Percentiles rank a stretch among this genome's conserved stretches.
phyloP scores from a whole-genome alignment of 2,329 filamentous ascomycete species.

The Trichoderma sp. region DNA sequence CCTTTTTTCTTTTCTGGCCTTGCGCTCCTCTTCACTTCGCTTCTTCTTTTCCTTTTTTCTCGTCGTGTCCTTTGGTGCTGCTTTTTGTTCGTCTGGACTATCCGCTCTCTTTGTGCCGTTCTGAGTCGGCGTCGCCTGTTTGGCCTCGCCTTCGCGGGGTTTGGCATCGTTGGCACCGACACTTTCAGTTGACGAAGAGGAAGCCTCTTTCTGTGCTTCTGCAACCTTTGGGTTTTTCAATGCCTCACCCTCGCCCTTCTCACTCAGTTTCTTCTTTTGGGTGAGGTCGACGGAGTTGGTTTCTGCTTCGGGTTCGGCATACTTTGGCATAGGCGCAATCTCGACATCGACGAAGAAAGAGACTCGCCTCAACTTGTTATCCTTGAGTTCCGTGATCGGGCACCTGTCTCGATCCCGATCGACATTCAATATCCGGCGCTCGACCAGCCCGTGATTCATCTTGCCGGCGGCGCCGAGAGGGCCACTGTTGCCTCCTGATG shows the following conservation, averaged over 20 bases:
- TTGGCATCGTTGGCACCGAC: constrained; percentile 38
- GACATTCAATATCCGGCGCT: constrained; percentile 80
- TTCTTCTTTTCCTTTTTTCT: constrained; percentile 97
- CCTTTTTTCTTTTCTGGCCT: constrained; percentile 88
- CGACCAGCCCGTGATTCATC: constrained; percentile 67
- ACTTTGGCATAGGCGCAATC: constrained; percentile 84
- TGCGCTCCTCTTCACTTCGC: constrained; percentile 87
- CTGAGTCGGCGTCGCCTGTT: constrained; percentile 36
- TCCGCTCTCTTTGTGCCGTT: constrained; percentile 31
- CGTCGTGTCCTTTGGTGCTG: constrained; percentile 33
- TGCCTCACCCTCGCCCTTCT: constrained; percentile 73
- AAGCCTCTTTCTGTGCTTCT: constrained; percentile 50
- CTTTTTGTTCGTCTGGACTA: constrained; percentile 19
- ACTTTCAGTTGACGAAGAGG: constrained; percentile 39
- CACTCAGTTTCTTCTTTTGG: constrained; percentile 63
- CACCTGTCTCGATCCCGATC: constrained; percentile 79
- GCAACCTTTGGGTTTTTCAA: constrained; percentile 65
- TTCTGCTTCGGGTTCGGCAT: constrained; percentile 60
- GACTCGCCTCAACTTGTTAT: constrained; percentile 79
- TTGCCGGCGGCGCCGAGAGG: constrained; percentile 31
- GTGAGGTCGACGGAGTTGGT: constrained; percentile 47
- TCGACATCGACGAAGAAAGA: constrained; percentile 98
- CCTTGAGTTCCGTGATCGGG: constrained; percentile 74
- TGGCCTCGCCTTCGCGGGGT: constrained; percentile 43
- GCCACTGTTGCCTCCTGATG: constrained; percentile 42